Percentiles rank a stretch among this genome's conserved stretches.
phyloP scores from a whole-genome alignment of 2,329 filamentous ascomycete genomes.

The Aspergillus sp. region DNA sequence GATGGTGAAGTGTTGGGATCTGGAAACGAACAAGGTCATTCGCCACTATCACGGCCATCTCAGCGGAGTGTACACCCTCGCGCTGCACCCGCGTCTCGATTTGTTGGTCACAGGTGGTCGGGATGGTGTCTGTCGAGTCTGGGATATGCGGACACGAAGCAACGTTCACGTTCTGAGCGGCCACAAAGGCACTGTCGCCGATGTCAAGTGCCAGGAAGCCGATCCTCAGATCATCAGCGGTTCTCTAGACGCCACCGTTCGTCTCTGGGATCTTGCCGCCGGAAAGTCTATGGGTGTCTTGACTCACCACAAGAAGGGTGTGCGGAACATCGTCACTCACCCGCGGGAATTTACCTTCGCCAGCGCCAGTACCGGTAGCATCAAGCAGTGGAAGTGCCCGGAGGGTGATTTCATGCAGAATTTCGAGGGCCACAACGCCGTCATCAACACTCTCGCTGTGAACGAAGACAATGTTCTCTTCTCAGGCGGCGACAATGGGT shows the following conservation, averaged over 20 bases:
- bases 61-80: slow-evolving; percentile 89
- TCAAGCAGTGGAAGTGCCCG: slow-evolving; percentile 99
- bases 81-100: slow-evolving; percentile 91
- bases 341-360: slow-evolving; percentile 96
- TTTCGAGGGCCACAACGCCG: slow-evolving; percentile 92
- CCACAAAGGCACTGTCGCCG: slow-evolving; percentile 85
- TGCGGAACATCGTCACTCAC: slow-evolving; percentile 78
- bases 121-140: slow-evolving; percentile 90
- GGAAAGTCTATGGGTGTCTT: slow-evolving; percentile 95
- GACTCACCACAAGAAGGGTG: slow-evolving; percentile 98
- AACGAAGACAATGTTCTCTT: slow-evolving; percentile 96
- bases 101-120: slow-evolving; percentile 92
- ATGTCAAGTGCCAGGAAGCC: slow-evolving; percentile 88
- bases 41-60: slow-evolving; percentile 96
- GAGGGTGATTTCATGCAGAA: slow-evolving; percentile 99
- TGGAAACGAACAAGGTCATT: slow-evolving; percentile 99
- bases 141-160: slow-evolving; percentile 96
- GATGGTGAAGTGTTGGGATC: slow-evolving; percentile 99
- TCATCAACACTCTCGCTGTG: slow-evolving; percentile 89
- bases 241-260: slow-evolving; percentile 88
- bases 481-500: slow-evolving; percentile 92
- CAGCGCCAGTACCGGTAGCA: slow-evolving; percentile 82
- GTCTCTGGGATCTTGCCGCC: slow-evolving; percentile 92
- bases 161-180: slow-evolving; percentile 92
- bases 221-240: slow-evolving; percentile 93